Conservation (phyloP, 164 flowering plant genomes). For the Euptelea pleiosperma region DNA sequence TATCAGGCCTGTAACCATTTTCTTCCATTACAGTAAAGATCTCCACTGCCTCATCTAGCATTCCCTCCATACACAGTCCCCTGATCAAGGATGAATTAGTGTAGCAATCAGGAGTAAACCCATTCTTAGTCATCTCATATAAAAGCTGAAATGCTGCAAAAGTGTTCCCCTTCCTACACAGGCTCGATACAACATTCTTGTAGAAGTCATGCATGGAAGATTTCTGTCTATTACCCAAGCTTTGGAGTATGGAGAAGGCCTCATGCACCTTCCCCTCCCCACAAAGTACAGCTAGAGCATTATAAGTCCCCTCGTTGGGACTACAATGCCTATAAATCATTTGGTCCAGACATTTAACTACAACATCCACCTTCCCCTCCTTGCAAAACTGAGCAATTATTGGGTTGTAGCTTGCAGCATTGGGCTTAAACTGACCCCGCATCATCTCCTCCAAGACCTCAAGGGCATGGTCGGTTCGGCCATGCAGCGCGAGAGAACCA, state of each 20-base stretch:
- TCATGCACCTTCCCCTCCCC: constrained; percentile 57
- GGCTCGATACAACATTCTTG: constrained; percentile 54
- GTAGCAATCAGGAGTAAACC: constrained; percentile 68
- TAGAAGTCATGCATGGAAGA: constrained; percentile 50
- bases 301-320: constrained; percentile 83
- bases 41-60: constrained; percentile 65
- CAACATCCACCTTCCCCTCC: constrained; percentile 63
- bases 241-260: constrained; percentile 66
- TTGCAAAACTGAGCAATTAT: constrained; percentile 61
- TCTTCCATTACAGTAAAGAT: constrained; percentile 74
- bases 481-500: constrained; percentile 63
- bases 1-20: constrained; percentile 40
- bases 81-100: constrained; percentile 72
- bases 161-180: constrained; percentile 86
- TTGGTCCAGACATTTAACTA: constrained; percentile 53
- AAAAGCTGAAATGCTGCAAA: constrained; percentile 69
- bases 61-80: constrained; percentile 84
- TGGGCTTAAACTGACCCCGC: constrained; percentile 42
- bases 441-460: constrained; percentile 64
- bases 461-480: constrained; percentile 58
- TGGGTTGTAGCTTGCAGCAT: constrained; percentile 72
- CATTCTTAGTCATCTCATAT: constrained; percentile 67
- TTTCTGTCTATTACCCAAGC: constrained; percentile 52
- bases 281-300: constrained; percentile 72
- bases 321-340: constrained; percentile 52